Evolutionary conservation across 2,329 filamentous ascomycete species (phyloP).

Genomic region (Fusarium napiforme): DNA sequence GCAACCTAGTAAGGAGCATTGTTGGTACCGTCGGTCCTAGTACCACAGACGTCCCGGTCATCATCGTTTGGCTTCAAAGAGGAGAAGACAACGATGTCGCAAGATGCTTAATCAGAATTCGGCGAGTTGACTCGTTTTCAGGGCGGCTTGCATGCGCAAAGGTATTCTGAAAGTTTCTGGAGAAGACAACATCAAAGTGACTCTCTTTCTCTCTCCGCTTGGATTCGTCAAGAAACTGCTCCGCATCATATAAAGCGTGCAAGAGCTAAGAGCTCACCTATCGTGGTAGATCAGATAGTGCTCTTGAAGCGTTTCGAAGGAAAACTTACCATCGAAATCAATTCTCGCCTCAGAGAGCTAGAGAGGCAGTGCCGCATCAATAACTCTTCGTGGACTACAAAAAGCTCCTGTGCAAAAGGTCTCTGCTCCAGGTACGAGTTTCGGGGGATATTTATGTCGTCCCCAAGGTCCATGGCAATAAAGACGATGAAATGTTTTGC

Average conservation of each 20-base stretch:
- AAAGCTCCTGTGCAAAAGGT: constrained; percentile 65
- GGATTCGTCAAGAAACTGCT: constrained; percentile 71
- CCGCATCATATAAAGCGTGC: constrained; percentile 76
- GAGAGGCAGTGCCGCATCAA: constrained; percentile 72
- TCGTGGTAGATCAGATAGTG: constrained; percentile 6
- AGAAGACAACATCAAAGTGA: constrained; percentile 78
- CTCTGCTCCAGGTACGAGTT: constrained; percentile 14
- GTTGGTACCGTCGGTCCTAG: not conserved
- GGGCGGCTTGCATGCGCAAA: constrained; percentile 61
- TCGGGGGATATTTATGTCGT: constrained; percentile 3
- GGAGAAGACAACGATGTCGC: not conserved
- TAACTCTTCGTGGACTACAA: constrained; percentile 78
- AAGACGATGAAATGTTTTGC: too few species aligned
- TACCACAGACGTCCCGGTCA: not conserved
- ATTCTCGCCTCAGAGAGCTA: constrained; percentile 73
- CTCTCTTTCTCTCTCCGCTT: constrained; percentile 68
- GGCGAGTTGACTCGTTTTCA: constrained; percentile 71
- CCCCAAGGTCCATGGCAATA: not conserved
- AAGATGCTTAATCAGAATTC: constrained; percentile 73
- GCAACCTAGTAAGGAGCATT: not conserved
- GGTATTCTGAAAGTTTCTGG: constrained; percentile 64
- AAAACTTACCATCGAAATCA: constrained; percentile 65
- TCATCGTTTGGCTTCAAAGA: not conserved
- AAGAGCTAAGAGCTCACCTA: constrained; percentile 74
- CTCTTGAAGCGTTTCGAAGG: not conserved